Percentiles rank a stretch among this genome's conserved stretches.
Evolutionary conservation across 345 rosid genomes (phyloP).

Genomic region (Citrus sinensis): DVS_A1.0 CM039166.1:20352001-20352500

Average conservation of each 20-base stretch:
- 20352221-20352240: constrained; percentile 83
- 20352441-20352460: constrained; percentile 85
- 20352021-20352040: constrained; percentile 47
- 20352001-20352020: constrained; percentile 56
- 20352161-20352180: constrained; percentile 4
- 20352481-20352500: constrained; percentile 77
- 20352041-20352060: constrained; percentile 59
- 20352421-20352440: constrained; percentile 89
- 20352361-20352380: constrained; percentile 73
- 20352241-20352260: constrained; percentile 87
- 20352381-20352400: constrained; percentile 66
- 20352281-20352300: constrained; percentile 66
- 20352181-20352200: neutral
- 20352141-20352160: constrained; percentile 34
- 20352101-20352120: constrained; percentile 34
- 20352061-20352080: constrained; percentile 60
- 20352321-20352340: constrained; percentile 66
- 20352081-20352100: constrained; percentile 38
- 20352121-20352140: constrained; percentile 17
- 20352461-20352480: constrained; percentile 65
- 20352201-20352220: constrained; percentile 31
- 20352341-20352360: constrained; percentile 73
- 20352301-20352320: constrained; percentile 40
- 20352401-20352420: constrained; percentile 77
- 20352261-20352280: constrained; percentile 74